A percentile compares a stretch with the other conserved stretches of the same genome.
Evolutionary conservation across 1,284 basidiomycete genomes (phyloP).

Genomic region (Mycena sp.): DNA sequence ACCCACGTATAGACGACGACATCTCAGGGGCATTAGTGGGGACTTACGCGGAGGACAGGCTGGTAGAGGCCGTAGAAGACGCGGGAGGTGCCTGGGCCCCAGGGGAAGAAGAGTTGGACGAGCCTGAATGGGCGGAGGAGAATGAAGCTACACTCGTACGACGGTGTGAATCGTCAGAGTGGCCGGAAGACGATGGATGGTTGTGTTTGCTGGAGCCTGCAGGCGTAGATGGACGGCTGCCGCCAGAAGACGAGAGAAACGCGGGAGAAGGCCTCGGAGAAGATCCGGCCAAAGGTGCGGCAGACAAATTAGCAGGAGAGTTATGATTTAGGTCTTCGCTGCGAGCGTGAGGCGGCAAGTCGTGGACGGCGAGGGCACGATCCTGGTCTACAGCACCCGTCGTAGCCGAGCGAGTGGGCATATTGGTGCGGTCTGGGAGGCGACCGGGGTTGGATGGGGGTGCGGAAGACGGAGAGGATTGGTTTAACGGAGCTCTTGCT

Average conservation of each 20-base stretch:
- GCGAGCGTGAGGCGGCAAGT: constrained; percentile 55
- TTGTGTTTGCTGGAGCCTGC: constrained; percentile 53
- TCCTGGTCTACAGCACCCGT: constrained; percentile 59
- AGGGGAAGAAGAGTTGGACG: constrained; percentile 53
- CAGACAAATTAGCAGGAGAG: constrained; percentile 30
- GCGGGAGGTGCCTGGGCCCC: constrained; percentile 57
- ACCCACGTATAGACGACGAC: neutral
- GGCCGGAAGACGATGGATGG: constrained; percentile 60
- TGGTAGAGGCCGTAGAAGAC: constrained; percentile 49
- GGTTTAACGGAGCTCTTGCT: constrained; percentile 29
- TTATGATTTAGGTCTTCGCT: constrained; percentile 79
- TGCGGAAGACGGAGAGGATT: constrained; percentile 28
- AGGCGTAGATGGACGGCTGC: constrained; percentile 62
- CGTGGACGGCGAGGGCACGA: constrained; percentile 54
- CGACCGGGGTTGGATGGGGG: constrained; percentile 43
- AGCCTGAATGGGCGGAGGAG: constrained; percentile 58
- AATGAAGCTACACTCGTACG: constrained; percentile 56
- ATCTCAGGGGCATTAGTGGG: constrained; percentile 31
- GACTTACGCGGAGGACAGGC: constrained; percentile 56
- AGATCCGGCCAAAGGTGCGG: constrained; percentile 41
- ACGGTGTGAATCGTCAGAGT: constrained; percentile 55
- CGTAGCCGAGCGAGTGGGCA: constrained; percentile 63
- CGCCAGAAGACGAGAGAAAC: constrained; percentile 54
- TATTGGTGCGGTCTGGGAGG: constrained; percentile 61
- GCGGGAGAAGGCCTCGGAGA: constrained; percentile 59